These are phyloP conservation scores for Puya raimondii DNA, from an alignment of 176 grass and related monocot species.

Conservation along the genomic window DNA sequence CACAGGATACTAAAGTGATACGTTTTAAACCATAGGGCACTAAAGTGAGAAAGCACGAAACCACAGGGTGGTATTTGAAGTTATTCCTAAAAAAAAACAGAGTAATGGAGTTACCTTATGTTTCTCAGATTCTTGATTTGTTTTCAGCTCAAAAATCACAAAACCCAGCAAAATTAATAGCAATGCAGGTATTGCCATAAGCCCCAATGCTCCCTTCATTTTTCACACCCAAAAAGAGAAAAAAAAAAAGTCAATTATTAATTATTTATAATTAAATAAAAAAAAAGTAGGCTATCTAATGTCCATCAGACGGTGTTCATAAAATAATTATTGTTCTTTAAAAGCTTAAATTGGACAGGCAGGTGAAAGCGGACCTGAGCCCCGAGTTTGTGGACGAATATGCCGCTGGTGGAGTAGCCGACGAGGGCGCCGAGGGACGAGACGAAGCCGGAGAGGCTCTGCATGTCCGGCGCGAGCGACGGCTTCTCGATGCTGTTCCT, in stretches of 20 bases:
- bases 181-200: slow-evolving; percentile 58
- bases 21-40: too few species aligned
- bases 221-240: not conserved
- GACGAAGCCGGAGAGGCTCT: slow-evolving; percentile 65
- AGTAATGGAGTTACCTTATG: slow-evolving; percentile 43
- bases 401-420: slow-evolving; percentile 64
- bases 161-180: slow-evolving; percentile 60
- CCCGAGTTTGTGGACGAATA: slow-evolving; percentile 65
- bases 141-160: slow-evolving; percentile 58
- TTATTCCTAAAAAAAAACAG: slow-evolving; percentile 2
- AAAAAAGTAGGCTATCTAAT: not conserved
- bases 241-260: not conserved
- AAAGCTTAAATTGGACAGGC: too few species aligned
- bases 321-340: not conserved
- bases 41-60: too few species aligned
- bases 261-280: too few species aligned
- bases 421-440: slow-evolving; percentile 77
- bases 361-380: slow-evolving; percentile 37
- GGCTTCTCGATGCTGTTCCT: slow-evolving; percentile 91
- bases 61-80: too few species aligned
- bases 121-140: slow-evolving; percentile 36
- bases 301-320: not conserved
- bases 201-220: slow-evolving; percentile 55
- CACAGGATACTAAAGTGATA: too few species aligned
- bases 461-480: slow-evolving; percentile 68